A percentile compares a stretch with the other conserved stretches of the same genome.
Evolutionary conservation across 2,329 filamentous ascomycete species (phyloP).

Genomic region (Didymella pomorum): DNA sequence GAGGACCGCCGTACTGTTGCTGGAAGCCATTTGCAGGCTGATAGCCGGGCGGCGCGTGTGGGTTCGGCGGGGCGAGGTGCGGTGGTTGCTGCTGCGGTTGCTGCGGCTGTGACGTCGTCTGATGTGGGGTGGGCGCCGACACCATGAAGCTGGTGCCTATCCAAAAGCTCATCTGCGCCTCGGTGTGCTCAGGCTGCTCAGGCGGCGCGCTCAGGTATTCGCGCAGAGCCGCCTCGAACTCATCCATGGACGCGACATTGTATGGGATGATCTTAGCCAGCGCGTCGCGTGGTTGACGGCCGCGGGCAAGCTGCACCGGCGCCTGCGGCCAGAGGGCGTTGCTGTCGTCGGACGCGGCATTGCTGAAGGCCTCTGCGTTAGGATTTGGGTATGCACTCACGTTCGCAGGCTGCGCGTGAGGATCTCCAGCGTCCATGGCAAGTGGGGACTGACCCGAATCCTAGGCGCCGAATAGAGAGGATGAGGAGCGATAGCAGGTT

Average conservation of each 20-base stretch:
- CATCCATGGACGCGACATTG: slow-evolving; percentile 44
- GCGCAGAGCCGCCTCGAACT: slow-evolving; percentile 49
- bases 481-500: slow-evolving; percentile 11
- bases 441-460: slow-evolving; percentile 28
- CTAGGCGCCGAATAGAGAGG: slow-evolving; percentile 23
- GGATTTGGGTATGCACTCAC: slow-evolving; percentile 7
- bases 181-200: slow-evolving; percentile 49
- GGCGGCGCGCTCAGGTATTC: slow-evolving; percentile 46
- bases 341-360: slow-evolving; percentile 24
- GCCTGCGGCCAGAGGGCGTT: slow-evolving; percentile 30
- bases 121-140: slow-evolving; percentile 16
- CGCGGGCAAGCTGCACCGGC: slow-evolving; percentile 45
- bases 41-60: slow-evolving; percentile 39
- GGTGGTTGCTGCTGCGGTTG: background rate
- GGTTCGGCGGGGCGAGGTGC: slow-evolving; percentile 23
- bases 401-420: slow-evolving; percentile 15
- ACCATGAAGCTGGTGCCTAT: slow-evolving; percentile 49
- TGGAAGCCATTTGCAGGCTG: slow-evolving; percentile 34
- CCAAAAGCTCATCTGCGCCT: slow-evolving; percentile 51
- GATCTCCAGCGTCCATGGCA: slow-evolving; percentile 34
- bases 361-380: slow-evolving; percentile 9
- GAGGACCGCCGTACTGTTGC: slow-evolving; percentile 2
- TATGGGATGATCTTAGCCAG: slow-evolving; percentile 44
- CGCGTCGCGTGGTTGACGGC: slow-evolving; percentile 50
- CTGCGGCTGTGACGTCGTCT: slow-evolving; percentile 8